phyloP scores from a whole-genome alignment of 768 basidiomycete species.

The Tremella fuciformis region DNA sequence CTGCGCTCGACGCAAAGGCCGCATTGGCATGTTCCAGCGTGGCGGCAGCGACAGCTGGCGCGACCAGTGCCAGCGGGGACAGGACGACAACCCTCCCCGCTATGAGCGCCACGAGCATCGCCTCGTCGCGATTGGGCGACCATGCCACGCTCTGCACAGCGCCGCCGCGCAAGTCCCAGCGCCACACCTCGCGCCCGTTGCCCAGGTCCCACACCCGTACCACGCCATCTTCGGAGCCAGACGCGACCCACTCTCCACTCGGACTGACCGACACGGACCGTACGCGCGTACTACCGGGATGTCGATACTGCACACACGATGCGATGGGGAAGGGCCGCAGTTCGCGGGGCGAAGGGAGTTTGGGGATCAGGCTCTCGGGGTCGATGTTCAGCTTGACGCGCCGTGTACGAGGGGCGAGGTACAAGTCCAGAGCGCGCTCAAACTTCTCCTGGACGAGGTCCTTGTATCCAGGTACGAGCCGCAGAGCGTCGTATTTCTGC shows the following conservation, averaged over 20 bases:
- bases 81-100: constrained; percentile 55
- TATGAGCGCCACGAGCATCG: constrained; percentile 54
- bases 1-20: constrained; percentile 57
- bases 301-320: constrained; percentile 67
- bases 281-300: constrained; percentile 63
- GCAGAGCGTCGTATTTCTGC: constrained; percentile 75
- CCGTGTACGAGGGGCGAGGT: constrained; percentile 85
- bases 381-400: constrained; percentile 78
- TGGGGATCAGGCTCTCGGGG: constrained; percentile 84
- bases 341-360: constrained; percentile 86
- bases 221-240: constrained; percentile 82
- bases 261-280: constrained; percentile 77
- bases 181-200: constrained; percentile 80
- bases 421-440: constrained; percentile 88
- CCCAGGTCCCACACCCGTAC: constrained; percentile 88
- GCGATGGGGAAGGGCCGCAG: constrained; percentile 92
- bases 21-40: constrained; percentile 62
- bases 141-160: constrained; percentile 78
- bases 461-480: constrained; percentile 87
- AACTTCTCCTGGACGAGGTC: constrained; percentile 92
- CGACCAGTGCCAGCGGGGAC: constrained; percentile 53
- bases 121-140: constrained; percentile 83
- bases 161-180: constrained; percentile 76
- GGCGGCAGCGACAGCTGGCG: constrained; percentile 68
- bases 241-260: constrained; percentile 84